These are phyloP conservation scores for Pythium coloratum DNA, from an alignment of 352 stramenopile species.

Conservation along the genomic window DNA sequence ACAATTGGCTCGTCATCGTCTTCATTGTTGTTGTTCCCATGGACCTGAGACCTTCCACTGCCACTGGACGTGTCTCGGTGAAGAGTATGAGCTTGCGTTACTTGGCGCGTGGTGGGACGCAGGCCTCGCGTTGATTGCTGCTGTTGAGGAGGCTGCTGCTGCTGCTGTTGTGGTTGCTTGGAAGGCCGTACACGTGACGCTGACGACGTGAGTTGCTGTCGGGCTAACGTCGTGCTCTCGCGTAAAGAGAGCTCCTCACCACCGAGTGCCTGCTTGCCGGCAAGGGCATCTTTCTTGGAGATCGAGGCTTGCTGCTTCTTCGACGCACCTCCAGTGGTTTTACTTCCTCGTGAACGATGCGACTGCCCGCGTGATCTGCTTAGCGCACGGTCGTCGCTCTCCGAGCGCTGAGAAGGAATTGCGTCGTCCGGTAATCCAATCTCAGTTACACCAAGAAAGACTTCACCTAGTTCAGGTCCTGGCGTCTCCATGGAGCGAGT, in stretches of 20 bases:
- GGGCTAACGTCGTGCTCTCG: conserved; percentile 17
- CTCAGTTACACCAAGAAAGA: conserved; percentile 21
- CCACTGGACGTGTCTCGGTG: neutral
- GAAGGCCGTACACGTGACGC: conserved; percentile 44
- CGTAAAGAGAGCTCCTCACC: conserved; percentile 15
- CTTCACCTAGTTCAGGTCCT: neutral
- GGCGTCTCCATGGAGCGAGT: neutral
- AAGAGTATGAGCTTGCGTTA: neutral
- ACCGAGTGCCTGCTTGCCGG: neutral
- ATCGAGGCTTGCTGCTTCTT: conserved; percentile 5
- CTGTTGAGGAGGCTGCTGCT: conserved; percentile 7
- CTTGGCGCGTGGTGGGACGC: conserved; percentile 2
- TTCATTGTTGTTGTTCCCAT: conserved; percentile 24
- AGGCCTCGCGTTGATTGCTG: neutral
- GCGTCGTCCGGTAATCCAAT: neutral
- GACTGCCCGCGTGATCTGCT: neutral
- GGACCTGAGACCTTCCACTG: neutral
- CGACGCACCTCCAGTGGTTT: neutral
- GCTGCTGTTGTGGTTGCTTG: conserved; percentile 37
- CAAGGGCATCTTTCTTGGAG: conserved; percentile 7
- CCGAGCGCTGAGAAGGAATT: conserved; percentile 16
- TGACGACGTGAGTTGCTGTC: conserved; percentile 41
- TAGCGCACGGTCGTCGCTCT: conserved; percentile 14
- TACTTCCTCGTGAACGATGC: conserved; percentile 5
- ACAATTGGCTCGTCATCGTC: conserved; percentile 27